Percentiles rank a stretch among this genome's conserved stretches.
Evolutionary conservation across 164 flowering plant genomes (phyloP).

Genomic region (Tetracentron sinense): DNA sequence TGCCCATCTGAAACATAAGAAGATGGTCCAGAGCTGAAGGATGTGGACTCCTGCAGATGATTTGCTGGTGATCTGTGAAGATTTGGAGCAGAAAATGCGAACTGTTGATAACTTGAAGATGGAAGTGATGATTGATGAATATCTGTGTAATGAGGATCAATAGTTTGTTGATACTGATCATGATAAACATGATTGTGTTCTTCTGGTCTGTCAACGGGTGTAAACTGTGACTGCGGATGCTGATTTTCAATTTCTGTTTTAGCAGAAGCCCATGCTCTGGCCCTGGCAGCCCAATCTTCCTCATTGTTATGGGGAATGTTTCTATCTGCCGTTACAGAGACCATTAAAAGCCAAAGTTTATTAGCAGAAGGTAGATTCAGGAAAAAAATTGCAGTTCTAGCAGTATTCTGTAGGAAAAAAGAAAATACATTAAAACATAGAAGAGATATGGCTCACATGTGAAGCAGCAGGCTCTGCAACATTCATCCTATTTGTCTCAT

Average conservation of each 20-base stretch:
- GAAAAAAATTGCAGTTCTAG: too few species aligned
- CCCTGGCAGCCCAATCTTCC: conserved; percentile 94
- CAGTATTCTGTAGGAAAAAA: too few species aligned
- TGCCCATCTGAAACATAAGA: conserved; percentile 45
- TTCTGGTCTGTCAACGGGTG: conserved; percentile 37
- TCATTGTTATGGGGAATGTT: conserved; percentile 50
- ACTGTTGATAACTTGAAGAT: conserved; percentile 48
- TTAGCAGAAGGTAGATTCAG: too few species aligned
- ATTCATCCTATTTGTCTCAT: too few species aligned
- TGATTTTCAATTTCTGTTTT: conserved; percentile 63
- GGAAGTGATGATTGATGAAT: conserved; percentile 38
- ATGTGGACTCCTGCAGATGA: conserved; percentile 35
- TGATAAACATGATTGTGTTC: conserved; percentile 47
- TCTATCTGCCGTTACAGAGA: conserved; percentile 16
- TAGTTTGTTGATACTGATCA: conserved; percentile 43
- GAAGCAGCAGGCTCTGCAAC: too few species aligned
- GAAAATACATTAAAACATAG: too few species aligned
- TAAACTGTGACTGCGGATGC: conserved; percentile 43
- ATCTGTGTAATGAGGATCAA: conserved; percentile 46
- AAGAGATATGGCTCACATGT: too few species aligned
- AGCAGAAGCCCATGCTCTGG: conserved; percentile 92
- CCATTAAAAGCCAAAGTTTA: not conserved
- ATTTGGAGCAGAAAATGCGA: conserved; percentile 34
- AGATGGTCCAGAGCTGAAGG: conserved; percentile 34
- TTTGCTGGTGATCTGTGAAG: conserved; percentile 22